These are phyloP conservation scores for Austroboletus niveus DNA, from an alignment of 1,284 basidiomycete genomes.

Conservation along the genomic window DNA sequence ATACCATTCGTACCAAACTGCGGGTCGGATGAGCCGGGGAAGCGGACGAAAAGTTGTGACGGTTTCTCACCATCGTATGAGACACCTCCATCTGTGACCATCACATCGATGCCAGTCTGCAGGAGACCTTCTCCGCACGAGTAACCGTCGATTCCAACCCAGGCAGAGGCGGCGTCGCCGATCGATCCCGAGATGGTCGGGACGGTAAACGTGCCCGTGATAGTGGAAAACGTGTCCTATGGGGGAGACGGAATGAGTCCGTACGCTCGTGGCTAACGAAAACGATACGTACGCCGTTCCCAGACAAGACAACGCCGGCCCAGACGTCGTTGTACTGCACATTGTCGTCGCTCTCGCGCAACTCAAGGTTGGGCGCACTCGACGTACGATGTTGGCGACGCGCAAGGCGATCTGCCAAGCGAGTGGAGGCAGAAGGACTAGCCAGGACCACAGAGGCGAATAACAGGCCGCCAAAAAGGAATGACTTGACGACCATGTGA, in stretches of 20 bases:
- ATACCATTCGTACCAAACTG: not conserved
- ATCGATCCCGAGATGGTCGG: not conserved
- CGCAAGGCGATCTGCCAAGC: too few relatives aligned
- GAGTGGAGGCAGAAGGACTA: too few relatives aligned
- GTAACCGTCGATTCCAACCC: not conserved
- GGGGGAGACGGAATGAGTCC: not conserved
- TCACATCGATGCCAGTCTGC: not conserved
- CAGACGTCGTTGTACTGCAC: not conserved
- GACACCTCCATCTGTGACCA: not conserved
- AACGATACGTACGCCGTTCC: not conserved
- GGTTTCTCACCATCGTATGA: not conserved
- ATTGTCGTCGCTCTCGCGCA: too few relatives aligned
- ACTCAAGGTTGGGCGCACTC: too few relatives aligned
- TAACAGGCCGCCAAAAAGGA: not conserved
- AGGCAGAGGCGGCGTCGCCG: not conserved
- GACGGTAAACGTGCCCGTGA: not conserved
- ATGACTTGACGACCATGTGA: not conserved
- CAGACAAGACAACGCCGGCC: not conserved
- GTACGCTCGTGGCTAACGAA: not conserved
- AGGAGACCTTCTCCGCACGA: not conserved
- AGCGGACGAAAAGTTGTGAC: not conserved
- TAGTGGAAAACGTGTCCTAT: not conserved
- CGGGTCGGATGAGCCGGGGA: not conserved
- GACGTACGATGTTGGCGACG: too few relatives aligned
- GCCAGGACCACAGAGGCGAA: not conserved